Conservation (phyloP, 495 filamentous ascomycete species). For the Halenospora varia region DNA sequence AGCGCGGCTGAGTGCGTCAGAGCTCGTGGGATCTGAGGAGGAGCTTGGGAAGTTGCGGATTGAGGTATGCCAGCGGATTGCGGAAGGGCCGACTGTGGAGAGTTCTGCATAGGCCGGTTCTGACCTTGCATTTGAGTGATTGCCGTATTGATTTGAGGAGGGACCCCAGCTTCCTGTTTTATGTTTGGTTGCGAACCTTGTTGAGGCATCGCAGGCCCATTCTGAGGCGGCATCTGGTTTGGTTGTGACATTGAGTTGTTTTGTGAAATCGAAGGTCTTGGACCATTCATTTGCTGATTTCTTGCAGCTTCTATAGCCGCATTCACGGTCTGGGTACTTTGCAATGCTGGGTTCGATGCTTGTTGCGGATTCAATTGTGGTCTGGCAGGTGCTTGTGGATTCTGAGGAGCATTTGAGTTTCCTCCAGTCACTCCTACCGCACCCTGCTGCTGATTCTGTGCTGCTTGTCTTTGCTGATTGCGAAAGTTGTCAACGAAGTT, state of each 20-base stretch:
- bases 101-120: slow-evolving; percentile 25
- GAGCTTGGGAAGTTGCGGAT: slow-evolving; percentile 31
- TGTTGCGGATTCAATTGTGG: slow-evolving; percentile 22
- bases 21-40: slow-evolving; percentile 37
- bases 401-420: slow-evolving; percentile 1
- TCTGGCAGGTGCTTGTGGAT: slow-evolving; percentile 23
- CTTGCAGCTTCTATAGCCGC: slow-evolving; percentile 50
- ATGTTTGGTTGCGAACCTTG: slow-evolving; percentile 7
- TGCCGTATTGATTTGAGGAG: slow-evolving; percentile 25
- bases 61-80: slow-evolving; percentile 38
- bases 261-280: slow-evolving; percentile 25
- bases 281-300: slow-evolving; percentile 40
- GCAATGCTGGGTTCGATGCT: slow-evolving; percentile 19
- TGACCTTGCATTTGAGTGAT: slow-evolving; percentile 19
- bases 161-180: slow-evolving; percentile 17
- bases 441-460: not conserved
- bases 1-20: slow-evolving; percentile 62
- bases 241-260: slow-evolving; percentile 1
- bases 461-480: slow-evolving; percentile 5
- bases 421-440: too few relatives aligned
- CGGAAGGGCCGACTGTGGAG: slow-evolving; percentile 28
- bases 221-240: slow-evolving; percentile 16
- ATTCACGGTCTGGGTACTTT: slow-evolving; percentile 36
- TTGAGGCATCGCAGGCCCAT: slow-evolving; percentile 22
- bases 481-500: slow-evolving; percentile 25